Percentiles rank a stretch among this genome's conserved stretches.
Conservation (phyloP, 768 basidiomycete species). For the Glaciozyma antarctica region DNA sequence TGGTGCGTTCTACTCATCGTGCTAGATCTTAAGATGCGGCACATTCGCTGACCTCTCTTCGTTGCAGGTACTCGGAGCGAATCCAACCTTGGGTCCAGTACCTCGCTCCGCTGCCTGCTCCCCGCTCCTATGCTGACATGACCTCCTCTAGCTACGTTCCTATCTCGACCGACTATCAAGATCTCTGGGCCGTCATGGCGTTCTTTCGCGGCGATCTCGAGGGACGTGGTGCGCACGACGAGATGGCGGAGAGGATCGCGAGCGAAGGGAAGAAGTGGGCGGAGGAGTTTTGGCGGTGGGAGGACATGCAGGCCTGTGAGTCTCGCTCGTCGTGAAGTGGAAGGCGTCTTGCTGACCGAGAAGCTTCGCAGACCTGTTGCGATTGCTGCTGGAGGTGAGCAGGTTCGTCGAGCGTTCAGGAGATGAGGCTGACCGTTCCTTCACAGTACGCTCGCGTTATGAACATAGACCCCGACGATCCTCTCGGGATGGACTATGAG, state of each 20-base stretch:
- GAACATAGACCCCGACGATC: conserved; percentile 4
- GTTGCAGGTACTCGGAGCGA: conserved; percentile 56
- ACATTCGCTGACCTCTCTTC: no score
- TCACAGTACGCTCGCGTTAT: conserved; percentile 20
- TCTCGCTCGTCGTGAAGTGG: neutral
- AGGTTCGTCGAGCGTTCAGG: no score
- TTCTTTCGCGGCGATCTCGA: conserved; percentile 59
- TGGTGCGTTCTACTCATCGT: conserved; percentile 1
- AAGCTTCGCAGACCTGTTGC: neutral
- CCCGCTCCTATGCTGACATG: neutral
- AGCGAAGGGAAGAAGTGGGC: conserved; percentile 42
- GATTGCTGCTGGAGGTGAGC: conserved; percentile 20
- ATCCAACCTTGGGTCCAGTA: conserved; percentile 72
- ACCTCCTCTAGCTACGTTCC: conserved; percentile 30
- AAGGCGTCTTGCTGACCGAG: neutral
- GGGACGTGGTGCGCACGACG: conserved; percentile 55
- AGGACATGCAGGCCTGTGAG: conserved; percentile 32
- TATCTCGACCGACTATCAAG: conserved; percentile 33
- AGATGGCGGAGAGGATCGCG: conserved; percentile 52
- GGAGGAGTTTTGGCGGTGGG: conserved; percentile 29
- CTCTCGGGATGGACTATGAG: neutral
- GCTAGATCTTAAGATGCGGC: no score
- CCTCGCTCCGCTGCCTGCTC: conserved; percentile 2
- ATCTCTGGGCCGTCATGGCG: conserved; percentile 54
- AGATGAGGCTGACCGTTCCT: conserved; percentile 10